Conservation (phyloP, 345 rosid species). For the Mercurialis annua region DNA sequence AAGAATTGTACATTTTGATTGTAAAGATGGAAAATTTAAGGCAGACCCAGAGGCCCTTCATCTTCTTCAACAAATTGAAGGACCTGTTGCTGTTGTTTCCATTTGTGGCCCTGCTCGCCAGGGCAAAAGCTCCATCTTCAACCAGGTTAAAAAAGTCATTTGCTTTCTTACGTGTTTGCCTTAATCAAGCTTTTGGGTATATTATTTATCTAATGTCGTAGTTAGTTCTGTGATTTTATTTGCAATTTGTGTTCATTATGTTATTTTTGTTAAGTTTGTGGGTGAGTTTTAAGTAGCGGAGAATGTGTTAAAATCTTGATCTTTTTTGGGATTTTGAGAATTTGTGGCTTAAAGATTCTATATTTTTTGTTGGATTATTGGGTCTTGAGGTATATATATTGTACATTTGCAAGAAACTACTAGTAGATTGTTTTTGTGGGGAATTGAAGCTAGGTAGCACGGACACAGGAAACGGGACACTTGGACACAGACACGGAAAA, state of each 20-base stretch:
- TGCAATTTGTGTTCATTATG: background rate
- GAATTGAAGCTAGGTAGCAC: no score
- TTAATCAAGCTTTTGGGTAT: background rate
- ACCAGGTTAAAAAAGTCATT: slow-evolving; percentile 63
- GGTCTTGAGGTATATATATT: background rate
- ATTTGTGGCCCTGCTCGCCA: slow-evolving; percentile 97
- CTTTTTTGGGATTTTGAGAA: background rate
- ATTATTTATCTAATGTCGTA: background rate
- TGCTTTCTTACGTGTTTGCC: background rate
- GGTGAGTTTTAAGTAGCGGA: background rate
- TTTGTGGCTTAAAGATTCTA: background rate
- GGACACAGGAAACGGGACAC: no score
- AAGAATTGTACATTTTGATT: slow-evolving; percentile 79
- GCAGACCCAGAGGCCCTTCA: slow-evolving; percentile 97
- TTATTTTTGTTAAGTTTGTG: background rate
- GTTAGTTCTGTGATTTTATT: background rate
- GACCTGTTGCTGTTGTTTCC: slow-evolving; percentile 85
- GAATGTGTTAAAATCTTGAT: background rate
- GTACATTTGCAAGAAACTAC: background rate
- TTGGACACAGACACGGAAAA: no score
- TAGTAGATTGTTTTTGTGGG: no score
- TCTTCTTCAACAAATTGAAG: slow-evolving; percentile 80
- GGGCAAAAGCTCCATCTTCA: slow-evolving; percentile 91
- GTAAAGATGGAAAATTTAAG: slow-evolving; percentile 82
- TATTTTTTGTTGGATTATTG: background rate